Percentiles rank a stretch among this genome's conserved stretches.
Evolutionary conservation across 78 protist genomes (phyloP).

Genomic region (Abeoforma whisleri): DNA sequence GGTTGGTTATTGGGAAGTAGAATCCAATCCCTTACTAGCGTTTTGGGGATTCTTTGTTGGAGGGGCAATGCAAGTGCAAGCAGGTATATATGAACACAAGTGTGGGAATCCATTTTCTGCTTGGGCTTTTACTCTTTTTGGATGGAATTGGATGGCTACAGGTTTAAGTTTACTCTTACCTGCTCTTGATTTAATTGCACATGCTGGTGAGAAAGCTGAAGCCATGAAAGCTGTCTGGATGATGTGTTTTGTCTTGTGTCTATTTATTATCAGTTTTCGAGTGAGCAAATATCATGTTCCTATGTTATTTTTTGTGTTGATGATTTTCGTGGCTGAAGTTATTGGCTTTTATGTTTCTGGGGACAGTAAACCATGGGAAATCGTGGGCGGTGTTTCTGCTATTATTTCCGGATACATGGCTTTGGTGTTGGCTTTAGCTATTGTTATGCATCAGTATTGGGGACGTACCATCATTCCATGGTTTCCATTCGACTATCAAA

Average conservation of each 20-base stretch:
- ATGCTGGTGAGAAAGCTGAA: background rate
- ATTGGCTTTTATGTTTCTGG: background rate
- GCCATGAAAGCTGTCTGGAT: background rate
- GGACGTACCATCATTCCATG: background rate
- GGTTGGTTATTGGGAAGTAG: background rate
- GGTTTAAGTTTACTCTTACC: no score
- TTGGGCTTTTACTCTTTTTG: background rate
- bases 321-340: background rate
- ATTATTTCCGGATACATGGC: slow-evolving; percentile 21
- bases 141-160: background rate
- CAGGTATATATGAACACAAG: background rate
- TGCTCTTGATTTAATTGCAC: background rate
- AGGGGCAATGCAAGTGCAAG: background rate
- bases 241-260: background rate
- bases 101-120: background rate
- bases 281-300: background rate
- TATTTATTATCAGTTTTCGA: background rate
- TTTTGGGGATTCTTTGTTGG: background rate
- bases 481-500: background rate
- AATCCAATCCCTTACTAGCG: background rate
- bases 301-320: background rate
- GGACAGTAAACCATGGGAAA: background rate
- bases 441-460: background rate
- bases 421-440: background rate
- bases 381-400: background rate